phyloP scores from a whole-genome alignment of 2,329 filamentous ascomycete species.

The Sporothrix phasma region DNA sequence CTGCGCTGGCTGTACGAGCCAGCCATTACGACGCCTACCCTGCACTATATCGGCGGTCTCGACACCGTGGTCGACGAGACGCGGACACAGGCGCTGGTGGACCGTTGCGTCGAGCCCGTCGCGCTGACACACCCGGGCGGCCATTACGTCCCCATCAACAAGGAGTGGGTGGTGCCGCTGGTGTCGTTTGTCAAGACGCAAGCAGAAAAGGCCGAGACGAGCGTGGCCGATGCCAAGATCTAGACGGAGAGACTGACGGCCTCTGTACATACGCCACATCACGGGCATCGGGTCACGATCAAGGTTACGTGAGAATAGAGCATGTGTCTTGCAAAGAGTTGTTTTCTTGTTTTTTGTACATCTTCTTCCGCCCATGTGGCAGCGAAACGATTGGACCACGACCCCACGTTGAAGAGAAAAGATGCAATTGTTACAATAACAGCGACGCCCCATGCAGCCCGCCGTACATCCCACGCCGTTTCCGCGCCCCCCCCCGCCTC shows the following conservation, averaged over 20 bases:
- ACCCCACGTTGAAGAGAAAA: background rate
- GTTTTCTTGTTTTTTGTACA: background rate
- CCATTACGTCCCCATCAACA: slow-evolving; percentile 77
- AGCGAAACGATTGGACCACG: background rate
- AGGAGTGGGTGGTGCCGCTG: slow-evolving; percentile 68
- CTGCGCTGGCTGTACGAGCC: slow-evolving; percentile 67
- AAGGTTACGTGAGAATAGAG: background rate
- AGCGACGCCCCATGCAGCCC: background rate
- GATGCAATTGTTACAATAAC: background rate
- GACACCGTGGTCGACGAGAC: slow-evolving; percentile 82
- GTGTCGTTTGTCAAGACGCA: slow-evolving; percentile 30
- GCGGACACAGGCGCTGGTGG: slow-evolving; percentile 56
- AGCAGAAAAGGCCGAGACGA: slow-evolving; percentile 9
- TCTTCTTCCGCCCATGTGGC: background rate
- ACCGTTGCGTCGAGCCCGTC: slow-evolving; percentile 47
- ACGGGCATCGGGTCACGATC: background rate
- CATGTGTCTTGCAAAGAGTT: background rate
- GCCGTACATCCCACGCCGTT: background rate
- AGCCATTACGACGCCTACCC: slow-evolving; percentile 61
- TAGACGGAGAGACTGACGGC: too few relatives aligned
- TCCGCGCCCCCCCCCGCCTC: background rate
- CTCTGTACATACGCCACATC: background rate
- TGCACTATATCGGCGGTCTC: slow-evolving; percentile 74
- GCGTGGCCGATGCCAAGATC: background rate
- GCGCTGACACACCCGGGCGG: slow-evolving; percentile 71